These are phyloP conservation scores for Phytophthora ohioensis DNA, from an alignment of 352 stramenopile genomes.

Conservation along the genomic window DNA sequence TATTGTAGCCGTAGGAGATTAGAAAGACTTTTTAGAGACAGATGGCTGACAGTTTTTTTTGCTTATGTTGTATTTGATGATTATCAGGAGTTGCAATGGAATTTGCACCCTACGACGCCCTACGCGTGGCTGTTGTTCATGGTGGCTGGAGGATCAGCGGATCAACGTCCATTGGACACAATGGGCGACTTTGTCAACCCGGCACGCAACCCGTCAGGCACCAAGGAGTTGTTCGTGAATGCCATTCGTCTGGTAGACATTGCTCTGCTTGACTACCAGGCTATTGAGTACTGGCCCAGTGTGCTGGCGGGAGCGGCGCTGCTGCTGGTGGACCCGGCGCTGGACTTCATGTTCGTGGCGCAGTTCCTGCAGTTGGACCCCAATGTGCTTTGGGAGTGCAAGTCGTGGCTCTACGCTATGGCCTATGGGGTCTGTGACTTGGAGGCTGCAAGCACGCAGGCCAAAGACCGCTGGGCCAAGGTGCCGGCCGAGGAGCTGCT, in stretches of 20 bases:
- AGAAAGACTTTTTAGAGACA: constrained; percentile 2
- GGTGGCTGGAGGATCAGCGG: constrained; percentile 68
- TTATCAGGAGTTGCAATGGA: constrained; percentile 82
- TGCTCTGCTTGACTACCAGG: constrained; percentile 80
- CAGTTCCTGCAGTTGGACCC: constrained; percentile 84
- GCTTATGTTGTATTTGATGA: constrained; percentile 19
- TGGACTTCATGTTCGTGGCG: constrained; percentile 84
- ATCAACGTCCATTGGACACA: constrained; percentile 68
- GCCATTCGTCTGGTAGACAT: constrained; percentile 78
- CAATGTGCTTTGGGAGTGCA: constrained; percentile 84
- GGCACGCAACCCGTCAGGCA: constrained; percentile 62
- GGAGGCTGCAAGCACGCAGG: constrained; percentile 48
- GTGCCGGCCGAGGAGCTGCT: constrained; percentile 73
- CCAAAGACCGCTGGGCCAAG: constrained; percentile 75
- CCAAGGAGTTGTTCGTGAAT: constrained; percentile 78
- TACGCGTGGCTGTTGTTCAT: constrained; percentile 85
- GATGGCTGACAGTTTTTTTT: constrained; percentile 24
- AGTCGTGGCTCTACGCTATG: constrained; percentile 76
- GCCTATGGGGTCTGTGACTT: constrained; percentile 65
- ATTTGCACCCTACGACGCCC: constrained; percentile 78
- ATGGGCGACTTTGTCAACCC: constrained; percentile 83
- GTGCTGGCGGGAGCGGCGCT: constrained; percentile 77
- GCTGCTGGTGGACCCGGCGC: constrained; percentile 68
- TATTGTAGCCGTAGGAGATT: not conserved
- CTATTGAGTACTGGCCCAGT: constrained; percentile 79